Percentiles rank a stretch among this genome's conserved stretches.
Conservation (phyloP, 164 flowering plant genomes). For the Malania oleifera region DNA sequence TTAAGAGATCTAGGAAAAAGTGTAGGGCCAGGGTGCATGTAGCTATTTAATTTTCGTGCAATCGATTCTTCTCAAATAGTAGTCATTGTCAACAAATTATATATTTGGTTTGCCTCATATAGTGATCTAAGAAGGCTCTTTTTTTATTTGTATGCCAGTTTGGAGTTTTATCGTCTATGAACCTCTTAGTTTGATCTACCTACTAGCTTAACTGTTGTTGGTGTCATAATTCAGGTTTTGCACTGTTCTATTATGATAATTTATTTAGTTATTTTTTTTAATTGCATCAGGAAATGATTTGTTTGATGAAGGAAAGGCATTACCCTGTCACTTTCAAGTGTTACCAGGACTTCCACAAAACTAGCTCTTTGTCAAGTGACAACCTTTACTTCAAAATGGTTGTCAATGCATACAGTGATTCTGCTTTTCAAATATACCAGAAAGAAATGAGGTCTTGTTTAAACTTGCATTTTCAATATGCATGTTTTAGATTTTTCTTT, state of each 20-base stretch:
- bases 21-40: too few species aligned
- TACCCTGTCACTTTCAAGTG: constrained; percentile 85
- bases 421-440: constrained; percentile 75
- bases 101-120: background rate
- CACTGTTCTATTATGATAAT: background rate
- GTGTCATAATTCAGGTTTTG: background rate
- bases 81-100: background rate
- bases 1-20: too few species aligned
- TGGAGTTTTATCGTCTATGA: background rate
- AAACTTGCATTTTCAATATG: background rate
- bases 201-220: background rate
- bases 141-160: too few species aligned
- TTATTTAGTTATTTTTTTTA: constrained; percentile 1
- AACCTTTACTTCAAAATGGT: constrained; percentile 80
- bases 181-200: background rate
- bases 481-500: background rate
- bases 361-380: constrained; percentile 45
- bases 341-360: constrained; percentile 73
- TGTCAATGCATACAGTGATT: constrained; percentile 85
- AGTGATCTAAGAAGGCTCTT: background rate
- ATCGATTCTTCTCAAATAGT: background rate
- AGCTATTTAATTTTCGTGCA: too few species aligned
- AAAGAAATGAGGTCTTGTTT: constrained; percentile 82
- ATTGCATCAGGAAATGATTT: constrained; percentile 76
- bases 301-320: constrained; percentile 72